Evolutionary conservation across 2,329 filamentous ascomycete genomes (phyloP).

Genomic region (Chrysoporthe cubensis): DNA sequence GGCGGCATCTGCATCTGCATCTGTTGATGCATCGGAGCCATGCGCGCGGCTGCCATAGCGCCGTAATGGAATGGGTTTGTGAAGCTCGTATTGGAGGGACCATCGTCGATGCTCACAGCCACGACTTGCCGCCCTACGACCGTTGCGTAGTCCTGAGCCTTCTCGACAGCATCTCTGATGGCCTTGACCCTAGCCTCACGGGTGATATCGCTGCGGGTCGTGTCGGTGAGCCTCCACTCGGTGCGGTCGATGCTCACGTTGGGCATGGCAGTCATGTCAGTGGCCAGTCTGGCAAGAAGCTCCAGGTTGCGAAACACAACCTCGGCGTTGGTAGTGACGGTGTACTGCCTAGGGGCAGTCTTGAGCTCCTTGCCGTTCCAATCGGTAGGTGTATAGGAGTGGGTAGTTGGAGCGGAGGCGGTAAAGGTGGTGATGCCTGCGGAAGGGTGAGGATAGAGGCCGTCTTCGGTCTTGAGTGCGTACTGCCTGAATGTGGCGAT

Average conservation of each 20-base stretch:
- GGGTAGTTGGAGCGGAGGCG: constrained; percentile 26
- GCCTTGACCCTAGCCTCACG: constrained; percentile 31
- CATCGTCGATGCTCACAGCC: constrained; percentile 31
- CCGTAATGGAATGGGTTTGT: neutral
- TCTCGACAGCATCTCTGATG: constrained; percentile 32
- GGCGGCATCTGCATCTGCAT: neutral
- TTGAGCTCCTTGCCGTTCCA: neutral
- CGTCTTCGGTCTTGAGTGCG: constrained; percentile 30
- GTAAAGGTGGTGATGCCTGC: constrained; percentile 33
- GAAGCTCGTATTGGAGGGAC: constrained; percentile 10
- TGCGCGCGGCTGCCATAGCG: neutral
- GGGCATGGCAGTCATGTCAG: constrained; percentile 29
- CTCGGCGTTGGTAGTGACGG: constrained; percentile 24
- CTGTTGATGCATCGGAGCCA: constrained; percentile 7
- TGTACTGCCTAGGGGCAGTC: constrained; percentile 21
- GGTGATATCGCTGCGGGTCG: constrained; percentile 25
- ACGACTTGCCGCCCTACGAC: constrained; percentile 29
- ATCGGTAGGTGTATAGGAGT: constrained; percentile 6
- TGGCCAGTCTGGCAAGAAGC: constrained; percentile 26
- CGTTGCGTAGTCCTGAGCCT: constrained; percentile 31
- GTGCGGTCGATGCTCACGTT: constrained; percentile 28
- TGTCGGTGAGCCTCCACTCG: constrained; percentile 30
- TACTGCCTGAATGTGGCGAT: constrained; percentile 26
- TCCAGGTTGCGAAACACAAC: constrained; percentile 31
- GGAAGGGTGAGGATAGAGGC: constrained; percentile 25